Conservation (phyloP, 805 yeast genomes). For the Saccharomyces paradoxus region DNA sequence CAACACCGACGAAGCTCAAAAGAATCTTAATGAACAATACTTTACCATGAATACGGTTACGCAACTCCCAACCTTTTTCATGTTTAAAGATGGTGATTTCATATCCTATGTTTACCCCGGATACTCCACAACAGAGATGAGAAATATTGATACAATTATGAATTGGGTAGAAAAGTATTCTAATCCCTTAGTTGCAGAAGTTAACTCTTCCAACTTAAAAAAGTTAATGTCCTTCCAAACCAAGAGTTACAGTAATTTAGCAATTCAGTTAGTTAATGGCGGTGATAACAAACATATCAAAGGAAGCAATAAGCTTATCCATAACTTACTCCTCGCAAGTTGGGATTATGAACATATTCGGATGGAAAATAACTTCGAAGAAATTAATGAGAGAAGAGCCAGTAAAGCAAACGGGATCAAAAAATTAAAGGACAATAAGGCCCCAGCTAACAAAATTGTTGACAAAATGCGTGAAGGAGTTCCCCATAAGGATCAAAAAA, state of each 20-base stretch:
- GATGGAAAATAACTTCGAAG: slow-evolving; percentile 34
- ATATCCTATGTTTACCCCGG: slow-evolving; percentile 48
- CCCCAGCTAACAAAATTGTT: slow-evolving; percentile 37
- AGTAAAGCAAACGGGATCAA: slow-evolving; percentile 39
- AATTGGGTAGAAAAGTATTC: slow-evolving; percentile 44
- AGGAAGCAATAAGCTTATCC: slow-evolving; percentile 21
- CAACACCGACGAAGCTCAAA: slow-evolving; percentile 29
- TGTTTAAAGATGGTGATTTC: slow-evolving; percentile 51
- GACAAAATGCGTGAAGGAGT: slow-evolving; percentile 43
- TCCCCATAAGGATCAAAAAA: slow-evolving; percentile 37
- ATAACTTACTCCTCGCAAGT: slow-evolving; percentile 28
- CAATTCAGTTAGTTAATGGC: slow-evolving; percentile 16
- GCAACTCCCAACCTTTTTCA: slow-evolving; percentile 51
- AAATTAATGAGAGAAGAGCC: slow-evolving; percentile 32
- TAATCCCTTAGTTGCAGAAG: slow-evolving; percentile 45
- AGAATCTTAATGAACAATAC: slow-evolving; percentile 38
- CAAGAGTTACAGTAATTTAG: slow-evolving; percentile 15
- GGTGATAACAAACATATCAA: slow-evolving; percentile 13
- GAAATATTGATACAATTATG: slow-evolving; percentile 41
- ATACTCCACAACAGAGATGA: slow-evolving; percentile 55
- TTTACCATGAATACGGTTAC: slow-evolving; percentile 46
- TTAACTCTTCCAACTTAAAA: slow-evolving; percentile 33
- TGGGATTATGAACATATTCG: slow-evolving; percentile 43
- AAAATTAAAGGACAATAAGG: slow-evolving; percentile 37
- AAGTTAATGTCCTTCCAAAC: slow-evolving; percentile 11